Percentiles rank a stretch among this genome's conserved stretches.
Evolutionary conservation across 2,329 filamentous ascomycete species (phyloP).

Genomic region (Aureobasidium sp.): DNA sequence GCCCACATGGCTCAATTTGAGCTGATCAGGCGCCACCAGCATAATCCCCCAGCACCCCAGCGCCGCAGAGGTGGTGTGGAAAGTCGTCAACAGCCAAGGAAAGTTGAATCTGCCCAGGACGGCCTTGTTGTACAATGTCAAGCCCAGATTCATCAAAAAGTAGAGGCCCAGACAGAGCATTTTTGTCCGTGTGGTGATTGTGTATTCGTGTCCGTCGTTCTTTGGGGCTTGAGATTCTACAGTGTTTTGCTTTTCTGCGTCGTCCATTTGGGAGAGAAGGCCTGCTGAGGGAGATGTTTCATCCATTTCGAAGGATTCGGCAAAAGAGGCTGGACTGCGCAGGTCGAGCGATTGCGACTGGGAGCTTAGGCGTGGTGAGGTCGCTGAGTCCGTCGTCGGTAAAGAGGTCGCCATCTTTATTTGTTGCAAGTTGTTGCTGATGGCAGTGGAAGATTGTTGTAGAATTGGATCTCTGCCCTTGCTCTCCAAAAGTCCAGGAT

Average conservation of each 20-base stretch:
- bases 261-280: conserved; percentile 6
- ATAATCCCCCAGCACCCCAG: conserved; percentile 50
- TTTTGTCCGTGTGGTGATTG: conserved; percentile 13
- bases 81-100: conserved; percentile 55
- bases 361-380: not conserved
- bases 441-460: not conserved
- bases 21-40: conserved; percentile 31
- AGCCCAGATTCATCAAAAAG: conserved; percentile 43
- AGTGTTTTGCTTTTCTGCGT: not conserved
- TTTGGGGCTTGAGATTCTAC: not conserved
- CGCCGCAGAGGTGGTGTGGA: conserved; percentile 52
- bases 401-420: not conserved
- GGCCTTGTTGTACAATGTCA: conserved; percentile 55
- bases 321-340: not conserved
- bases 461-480: not conserved
- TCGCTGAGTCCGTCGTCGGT: not conserved
- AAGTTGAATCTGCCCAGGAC: conserved; percentile 45
- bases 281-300: not conserved
- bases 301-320: conserved; percentile 9
- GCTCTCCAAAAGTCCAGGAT: too few relatives aligned
- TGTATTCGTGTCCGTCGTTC: conserved; percentile 11
- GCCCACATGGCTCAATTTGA: conserved; percentile 47
- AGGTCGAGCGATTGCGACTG: not conserved
- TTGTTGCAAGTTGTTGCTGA: not conserved
- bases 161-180: conserved; percentile 28